Conservation (phyloP, 495 filamentous ascomycete genomes). For the Xylaria telfairii region DNA sequence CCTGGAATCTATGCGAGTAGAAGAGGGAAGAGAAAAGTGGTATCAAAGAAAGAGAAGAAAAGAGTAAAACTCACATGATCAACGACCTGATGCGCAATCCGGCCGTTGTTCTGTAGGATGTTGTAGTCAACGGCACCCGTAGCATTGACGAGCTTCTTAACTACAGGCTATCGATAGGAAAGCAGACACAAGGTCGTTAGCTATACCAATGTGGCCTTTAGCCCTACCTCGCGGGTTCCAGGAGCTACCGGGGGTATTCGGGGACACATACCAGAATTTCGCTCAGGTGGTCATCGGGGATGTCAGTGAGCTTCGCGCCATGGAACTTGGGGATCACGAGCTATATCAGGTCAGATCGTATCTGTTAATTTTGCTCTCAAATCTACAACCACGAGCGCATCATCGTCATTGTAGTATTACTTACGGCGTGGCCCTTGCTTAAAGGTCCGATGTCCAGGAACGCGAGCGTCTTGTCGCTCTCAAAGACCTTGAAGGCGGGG, state of each 20-base stretch:
- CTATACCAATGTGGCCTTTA: not conserved
- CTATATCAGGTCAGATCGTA: constrained; percentile 51
- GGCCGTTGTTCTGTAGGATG: constrained; percentile 95
- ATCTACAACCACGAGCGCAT: not conserved
- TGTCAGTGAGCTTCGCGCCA: constrained; percentile 88
- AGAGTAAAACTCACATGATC: constrained; percentile 71
- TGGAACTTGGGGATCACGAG: constrained; percentile 97
- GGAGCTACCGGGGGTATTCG: not conserved
- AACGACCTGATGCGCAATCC: constrained; percentile 91
- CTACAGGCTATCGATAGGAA: constrained; percentile 66
- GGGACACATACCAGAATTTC: constrained; percentile 75
- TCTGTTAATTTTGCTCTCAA: not conserved
- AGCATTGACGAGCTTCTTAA: constrained; percentile 83
- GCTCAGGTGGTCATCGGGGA: constrained; percentile 84
- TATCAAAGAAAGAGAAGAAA: not conserved
- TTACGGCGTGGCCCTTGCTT: constrained; percentile 80
- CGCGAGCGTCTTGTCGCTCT: constrained; percentile 89
- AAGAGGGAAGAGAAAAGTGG: not conserved
- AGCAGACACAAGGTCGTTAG: constrained; percentile 1
- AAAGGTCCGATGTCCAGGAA: constrained; percentile 97
- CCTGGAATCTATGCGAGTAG: not conserved
- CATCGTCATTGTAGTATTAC: constrained; percentile 26
- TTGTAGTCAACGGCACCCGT: constrained; percentile 84
- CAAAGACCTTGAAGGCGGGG: constrained; percentile 92
- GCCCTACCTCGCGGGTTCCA: not conserved